phyloP scores from a whole-genome alignment of 2,329 filamentous ascomycete species.

The Daldinia sp. region DNA sequence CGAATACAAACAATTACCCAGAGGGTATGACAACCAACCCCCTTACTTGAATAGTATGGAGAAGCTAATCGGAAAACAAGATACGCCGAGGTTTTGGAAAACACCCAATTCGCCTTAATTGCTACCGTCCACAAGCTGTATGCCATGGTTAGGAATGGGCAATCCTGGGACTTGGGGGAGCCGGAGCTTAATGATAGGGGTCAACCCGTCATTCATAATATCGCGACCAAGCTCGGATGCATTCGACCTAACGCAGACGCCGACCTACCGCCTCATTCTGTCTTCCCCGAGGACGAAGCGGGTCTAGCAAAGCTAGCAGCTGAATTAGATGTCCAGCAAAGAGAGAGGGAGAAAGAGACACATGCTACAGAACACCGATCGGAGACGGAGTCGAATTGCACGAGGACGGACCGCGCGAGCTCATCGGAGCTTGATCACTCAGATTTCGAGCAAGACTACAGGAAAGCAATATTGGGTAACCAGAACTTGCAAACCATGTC shows the following conservation, averaged over 20 bases:
- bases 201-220: constrained; percentile 71
- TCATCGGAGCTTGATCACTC: constrained; percentile 65
- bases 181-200: constrained; percentile 70
- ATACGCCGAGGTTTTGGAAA: constrained; percentile 71
- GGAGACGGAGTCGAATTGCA: constrained; percentile 49
- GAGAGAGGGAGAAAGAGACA: constrained; percentile 49
- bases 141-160: constrained; percentile 66
- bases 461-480: constrained; percentile 56
- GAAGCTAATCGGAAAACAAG: constrained; percentile 47
- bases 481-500: constrained; percentile 59
- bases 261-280: constrained; percentile 63
- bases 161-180: constrained; percentile 69
- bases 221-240: constrained; percentile 69
- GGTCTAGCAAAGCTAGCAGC: constrained; percentile 65
- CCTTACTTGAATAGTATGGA: constrained; percentile 24
- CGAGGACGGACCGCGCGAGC: constrained; percentile 58
- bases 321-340: constrained; percentile 60
- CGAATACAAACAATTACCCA: constrained; percentile 72
- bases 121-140: constrained; percentile 73
- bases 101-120: constrained; percentile 70
- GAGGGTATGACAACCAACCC: constrained; percentile 57
- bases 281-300: constrained; percentile 69
- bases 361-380: constrained; percentile 45
- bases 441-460: constrained; percentile 64
- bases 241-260: constrained; percentile 69